Base-by-base conservation (phyloP, 2,329 filamentous ascomycete genomes). In the Pezicula rhizophila region DNA sequence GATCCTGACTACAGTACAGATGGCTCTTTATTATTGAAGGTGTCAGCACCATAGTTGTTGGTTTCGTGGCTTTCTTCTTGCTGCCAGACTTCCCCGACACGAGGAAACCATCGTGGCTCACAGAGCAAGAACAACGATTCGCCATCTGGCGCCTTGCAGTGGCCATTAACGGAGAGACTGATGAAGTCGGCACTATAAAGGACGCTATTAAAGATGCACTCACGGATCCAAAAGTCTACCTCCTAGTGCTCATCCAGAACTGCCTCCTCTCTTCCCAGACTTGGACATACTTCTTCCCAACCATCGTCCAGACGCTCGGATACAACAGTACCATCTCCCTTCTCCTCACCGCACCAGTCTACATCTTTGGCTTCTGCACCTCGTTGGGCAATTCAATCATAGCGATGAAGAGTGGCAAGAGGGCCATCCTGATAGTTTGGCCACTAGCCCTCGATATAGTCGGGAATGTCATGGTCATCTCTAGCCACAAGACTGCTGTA, bases 161-260 rank as follows among this genome's bases (percentile, higher is more conserved):
- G 80, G 56, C 26, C n/a, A 80, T 83, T 57, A 76, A 81, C 25
- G 80, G 80, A 11, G 72, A 82, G 58, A 78, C 80, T 50, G 81
- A 84, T 58, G 79, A 75, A 76, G 67, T 73, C 20, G 73, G 71
- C 42, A 73, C 69, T 51, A 67, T 63, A 75, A 26, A 79, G 79
- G 0, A 41, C 23, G 15, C 68, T 67, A 52, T 33, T 38, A 20
- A 31, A 10, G 23, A 42, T 26, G 78, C 5, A 63, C 70, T 51
- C 53, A 56, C 34, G 59, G 69, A 42, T 66, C 70, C 56, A 64
- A 68, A 17, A 63, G 66, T 42, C 72, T 76, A 48, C 73, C 71
- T 0, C 71, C 72, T 28, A 70, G 70, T 37, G 7, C 14, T 5
- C 4, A 7, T 46, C 3, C 42, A 39, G 10, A 8, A 15, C 8